Percentiles rank a stretch among this genome's conserved stretches.
These are phyloP conservation scores for Avena atlantica DNA, from an alignment of 176 grass and related monocot genomes.

Conservation along the genomic window DNA sequence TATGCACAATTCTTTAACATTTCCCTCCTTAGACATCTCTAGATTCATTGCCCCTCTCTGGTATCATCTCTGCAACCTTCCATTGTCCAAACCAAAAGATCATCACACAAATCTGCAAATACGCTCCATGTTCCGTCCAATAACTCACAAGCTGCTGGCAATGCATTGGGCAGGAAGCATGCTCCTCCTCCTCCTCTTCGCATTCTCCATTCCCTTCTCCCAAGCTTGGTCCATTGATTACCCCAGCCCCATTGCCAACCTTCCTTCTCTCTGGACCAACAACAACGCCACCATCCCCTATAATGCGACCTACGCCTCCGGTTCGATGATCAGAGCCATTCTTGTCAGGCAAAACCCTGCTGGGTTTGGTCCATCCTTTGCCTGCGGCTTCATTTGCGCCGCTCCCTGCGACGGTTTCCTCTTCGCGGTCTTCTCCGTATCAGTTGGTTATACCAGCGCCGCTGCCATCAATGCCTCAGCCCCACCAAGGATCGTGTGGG, in stretches of 20 bases:
- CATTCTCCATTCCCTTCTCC: constrained; percentile 32
- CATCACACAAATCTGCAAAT: constrained; percentile 42
- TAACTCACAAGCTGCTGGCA: constrained; percentile 10
- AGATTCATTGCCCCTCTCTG: not conserved
- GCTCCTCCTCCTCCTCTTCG: not conserved
- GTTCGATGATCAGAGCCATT: constrained; percentile 43
- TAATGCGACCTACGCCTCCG: not conserved
- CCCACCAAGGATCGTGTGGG: constrained; percentile 53
- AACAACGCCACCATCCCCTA: constrained; percentile 51
- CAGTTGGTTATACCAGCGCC: constrained; percentile 12
- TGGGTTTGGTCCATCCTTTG: constrained; percentile 48
- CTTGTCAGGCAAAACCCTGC: constrained; percentile 52
- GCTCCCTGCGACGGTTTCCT: constrained; percentile 54
- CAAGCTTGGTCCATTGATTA: constrained; percentile 59
- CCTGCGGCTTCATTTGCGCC: constrained; percentile 58
- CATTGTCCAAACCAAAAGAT: constrained; percentile 25
- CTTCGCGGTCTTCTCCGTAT: constrained; percentile 52
- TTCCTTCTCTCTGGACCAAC: constrained; percentile 54
- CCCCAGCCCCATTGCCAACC: constrained; percentile 55
- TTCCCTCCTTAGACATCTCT: constrained; percentile 30
- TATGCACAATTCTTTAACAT: constrained; percentile 38
- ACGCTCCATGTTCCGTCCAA: constrained; percentile 38
- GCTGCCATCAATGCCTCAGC: not conserved
- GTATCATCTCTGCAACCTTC: constrained; percentile 7
- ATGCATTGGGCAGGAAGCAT: constrained; percentile 43